Base-by-base conservation (phyloP, 208 protist genomes). In the Wallacemonas sp. region DNA sequence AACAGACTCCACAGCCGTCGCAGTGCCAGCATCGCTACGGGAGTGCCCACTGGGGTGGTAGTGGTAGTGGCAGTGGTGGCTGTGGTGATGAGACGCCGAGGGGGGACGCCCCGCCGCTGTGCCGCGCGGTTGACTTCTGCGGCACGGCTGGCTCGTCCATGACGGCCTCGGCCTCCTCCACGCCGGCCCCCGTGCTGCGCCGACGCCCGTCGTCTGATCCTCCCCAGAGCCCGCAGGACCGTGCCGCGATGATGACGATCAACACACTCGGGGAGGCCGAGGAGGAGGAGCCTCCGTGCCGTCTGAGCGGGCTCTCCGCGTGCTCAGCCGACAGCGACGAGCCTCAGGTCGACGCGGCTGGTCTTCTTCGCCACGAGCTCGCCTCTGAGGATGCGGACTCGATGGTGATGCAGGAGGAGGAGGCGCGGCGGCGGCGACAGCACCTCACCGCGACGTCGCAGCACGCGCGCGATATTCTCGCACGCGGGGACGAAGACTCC, bases 341-440 rank as follows among this genome's bases (percentile, higher is more conserved):
- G 46, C 72, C 72, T 24, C 64, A 83, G 65, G 66, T 83, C 36
- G 77, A 83, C 63, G 70, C 63, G n/a, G 72, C 64, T 17, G 62
- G 44, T 30, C 48, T 83, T 46, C 54, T 74, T 38, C 61, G 71
- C 2, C 57, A 75, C 0, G 65, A 72, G 48, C 55, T 65, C 3
- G 49, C 54, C 29, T 60, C 65, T 47, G 77, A 83, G 47, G 68
- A 72, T 21, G 77, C 77, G 12, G 77, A 83, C 36, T 62, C 67
- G 8, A 68, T 78, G 23, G 68, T 41, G 2, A 19, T 70, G 17
- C 34, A 60, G 26, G 62, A 48, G 41, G 32, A 74, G 56, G 29
- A 65, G 17, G 60, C 61, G 0, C 65, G 58, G 11, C 70, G 64
- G 49, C 65, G 57, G 52, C 76, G 39, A 0, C 70, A 58, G 30